Base-by-base conservation (phyloP, 305 asterid species). In the Ajuga reptans region DNA sequence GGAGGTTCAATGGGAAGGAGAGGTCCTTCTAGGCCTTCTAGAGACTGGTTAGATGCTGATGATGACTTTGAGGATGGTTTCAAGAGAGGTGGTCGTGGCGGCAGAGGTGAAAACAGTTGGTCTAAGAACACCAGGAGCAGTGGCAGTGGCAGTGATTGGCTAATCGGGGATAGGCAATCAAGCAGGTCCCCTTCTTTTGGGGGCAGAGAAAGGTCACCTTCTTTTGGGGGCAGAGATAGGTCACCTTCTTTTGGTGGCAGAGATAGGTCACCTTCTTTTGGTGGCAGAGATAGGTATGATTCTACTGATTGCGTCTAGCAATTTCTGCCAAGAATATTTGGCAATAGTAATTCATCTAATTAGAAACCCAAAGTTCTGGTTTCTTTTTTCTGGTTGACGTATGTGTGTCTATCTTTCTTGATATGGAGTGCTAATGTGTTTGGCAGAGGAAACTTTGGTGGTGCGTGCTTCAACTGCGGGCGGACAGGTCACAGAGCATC, bases 401-500 rank as follows among this genome's bases (percentile, higher is more conserved):
- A 18, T 42, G 27, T 61, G 53, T 6, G 21, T 42, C 21, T 62
- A 43, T 62, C 69, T 33, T 39, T 68, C 8, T 34, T 58, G 68
- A 72, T 29, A 16, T 9, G 9, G 41, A n/a, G 29, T 27, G 43
- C 34, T 59, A 34, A 39, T 67, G 41, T 59, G 18, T 39, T 46
- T 60, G 31, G 66, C 81, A 74, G 86, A 51, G 39, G 76, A 55
- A 49, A 76, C 67, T 89, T 92, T 36, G 89, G 89, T 1, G 96
- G 96, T 7, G 85, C 96, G 15, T 92, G 98, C 72, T 92, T 89
- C 92, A 85, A 78, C 76, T 92, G 98, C 37, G 96, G 98, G 14
- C 79, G 77, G 33, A 50, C 74, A 56, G 98, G 98, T 11, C 98
- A 92, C 74, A 79, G 95, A 61, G 95, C 98, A 56, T 85, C 95